Percentiles rank a stretch among this genome's conserved stretches.
Evolutionary conservation across 2,329 filamentous ascomycete genomes (phyloP).

Genomic region (Aspergillus cejpii): DNA sequence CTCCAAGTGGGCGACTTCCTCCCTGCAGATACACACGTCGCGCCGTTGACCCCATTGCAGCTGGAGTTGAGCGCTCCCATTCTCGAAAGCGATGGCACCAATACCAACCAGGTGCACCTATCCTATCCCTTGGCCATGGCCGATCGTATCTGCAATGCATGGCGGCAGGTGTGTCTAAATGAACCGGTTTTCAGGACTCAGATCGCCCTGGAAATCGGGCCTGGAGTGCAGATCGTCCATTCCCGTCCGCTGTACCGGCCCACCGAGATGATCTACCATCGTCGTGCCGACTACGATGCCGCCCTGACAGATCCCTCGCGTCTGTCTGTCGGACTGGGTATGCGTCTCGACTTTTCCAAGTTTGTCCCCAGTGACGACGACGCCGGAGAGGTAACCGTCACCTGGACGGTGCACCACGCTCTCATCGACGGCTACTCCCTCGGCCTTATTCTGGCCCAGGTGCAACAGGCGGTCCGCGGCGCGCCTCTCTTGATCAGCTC

Average conservation of each 20-base stretch:
- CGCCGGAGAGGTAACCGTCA: neutral
- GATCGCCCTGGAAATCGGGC: neutral
- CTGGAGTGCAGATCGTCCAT: neutral
- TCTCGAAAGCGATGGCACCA: neutral
- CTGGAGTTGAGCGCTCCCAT: neutral
- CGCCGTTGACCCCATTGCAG: neutral
- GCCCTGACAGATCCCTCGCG: neutral
- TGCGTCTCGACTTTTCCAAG: neutral
- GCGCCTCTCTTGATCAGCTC: neutral
- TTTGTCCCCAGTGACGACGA: neutral
- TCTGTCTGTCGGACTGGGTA: neutral
- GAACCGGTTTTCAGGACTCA: neutral
- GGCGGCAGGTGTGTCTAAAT: neutral
- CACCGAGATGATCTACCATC: neutral
- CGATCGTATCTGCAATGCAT: neutral
- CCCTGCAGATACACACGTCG: neutral
- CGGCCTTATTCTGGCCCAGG: neutral
- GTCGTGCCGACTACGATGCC: neutral
- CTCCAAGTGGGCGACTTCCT: neutral
- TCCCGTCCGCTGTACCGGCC: neutral
- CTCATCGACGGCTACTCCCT: neutral
- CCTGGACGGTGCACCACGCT: neutral
- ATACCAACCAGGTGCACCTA: neutral
- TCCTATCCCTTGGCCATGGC: neutral
- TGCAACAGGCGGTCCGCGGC: neutral